Evolutionary conservation across 257 asterid genomes (phyloP), one percentile per base, ranked within the genome.

Genomic region (Scutellaria minor): DNA sequence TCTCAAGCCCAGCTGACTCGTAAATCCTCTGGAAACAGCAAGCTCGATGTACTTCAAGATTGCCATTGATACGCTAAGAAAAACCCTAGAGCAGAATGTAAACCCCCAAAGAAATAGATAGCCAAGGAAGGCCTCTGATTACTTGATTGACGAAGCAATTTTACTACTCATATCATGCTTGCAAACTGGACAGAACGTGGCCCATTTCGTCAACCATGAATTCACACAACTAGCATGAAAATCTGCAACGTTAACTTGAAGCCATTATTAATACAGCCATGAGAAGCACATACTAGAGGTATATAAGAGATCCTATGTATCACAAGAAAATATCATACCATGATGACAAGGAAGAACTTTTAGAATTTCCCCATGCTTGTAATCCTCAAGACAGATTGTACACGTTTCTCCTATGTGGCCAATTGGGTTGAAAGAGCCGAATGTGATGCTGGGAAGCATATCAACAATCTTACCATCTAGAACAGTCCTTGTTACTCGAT

Each of bases 131-230:
- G 58, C 58, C 24, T 63, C 15, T 46, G 45, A 4, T 71, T 61
- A 77, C 48, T 70, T 64, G 44, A 20, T 15, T 64, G 69, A 64
- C 39, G 78, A 65, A 50, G 18, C 53, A 18, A 15, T 57, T 56
- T 50, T 24, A 68, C 66, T 42, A 41, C 78, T 27, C 41, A 77
- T 11, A 50, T 77, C 81, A 24, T 58, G 70, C 78, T 77, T 77
- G 66, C 81, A 77, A 51, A 77, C 78, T 11, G 81, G 81, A 47
- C 81, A 77, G 74, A 70, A 66, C 15, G 78, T 66, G 35, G 78
- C 78, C 62, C 81, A 71, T 66, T 77, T 77, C 24, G 78, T 77
- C 66, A 77, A 50, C 81, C 81, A 77, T 2, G 81, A 72, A 15
- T 39, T 59, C 71, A 77, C 81, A 58, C 81, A 77, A 4, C 72